These are phyloP conservation scores for Nigrograna mackinnonii DNA, from an alignment of 2,329 filamentous ascomycete species.

Conservation along the genomic window DNA sequence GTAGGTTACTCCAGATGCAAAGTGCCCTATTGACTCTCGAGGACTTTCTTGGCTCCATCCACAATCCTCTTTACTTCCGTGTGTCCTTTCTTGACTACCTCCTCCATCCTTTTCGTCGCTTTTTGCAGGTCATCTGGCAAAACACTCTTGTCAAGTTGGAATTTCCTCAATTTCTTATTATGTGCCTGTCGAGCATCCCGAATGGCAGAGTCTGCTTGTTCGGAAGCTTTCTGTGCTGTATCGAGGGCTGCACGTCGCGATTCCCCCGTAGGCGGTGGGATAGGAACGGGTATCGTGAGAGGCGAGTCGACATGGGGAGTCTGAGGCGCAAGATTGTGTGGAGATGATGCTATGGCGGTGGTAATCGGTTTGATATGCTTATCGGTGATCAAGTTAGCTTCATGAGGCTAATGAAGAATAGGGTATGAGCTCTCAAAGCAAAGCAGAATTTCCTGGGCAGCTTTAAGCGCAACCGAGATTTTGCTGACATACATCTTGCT, in stretches of 20 bases:
- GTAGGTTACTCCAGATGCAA: no score
- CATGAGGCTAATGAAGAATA: not conserved
- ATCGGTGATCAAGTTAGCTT: conserved; percentile 5
- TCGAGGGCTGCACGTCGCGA: conserved; percentile 48
- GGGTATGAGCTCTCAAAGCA: no score
- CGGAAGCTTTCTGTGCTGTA: conserved; percentile 44
- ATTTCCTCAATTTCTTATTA: conserved; percentile 52
- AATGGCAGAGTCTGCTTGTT: conserved; percentile 45
- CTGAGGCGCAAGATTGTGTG: conserved; percentile 55
- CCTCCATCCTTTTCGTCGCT: conserved; percentile 53
- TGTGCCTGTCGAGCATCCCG: conserved; percentile 50
- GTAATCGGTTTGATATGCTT: conserved; percentile 60
- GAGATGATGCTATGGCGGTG: conserved; percentile 55
- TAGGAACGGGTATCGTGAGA: conserved; percentile 57
- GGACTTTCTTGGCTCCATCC: conserved; percentile 52
- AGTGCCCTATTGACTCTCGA: conserved; percentile 39
- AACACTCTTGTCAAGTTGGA: conserved; percentile 46
- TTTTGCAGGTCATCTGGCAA: conserved; percentile 55
- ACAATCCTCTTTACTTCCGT: conserved; percentile 54
- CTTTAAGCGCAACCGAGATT: no score
- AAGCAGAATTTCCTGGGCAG: no score
- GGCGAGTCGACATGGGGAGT: conserved; percentile 53
- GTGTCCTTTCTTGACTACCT: conserved; percentile 52
- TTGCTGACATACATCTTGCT: conserved; percentile 58
- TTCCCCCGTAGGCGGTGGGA: conserved; percentile 62